Evolutionary conservation across 2,329 filamentous ascomycete genomes (phyloP), one percentile per base, ranked within the genome.

Genomic region (Plenodomus biglobosus): DNA sequence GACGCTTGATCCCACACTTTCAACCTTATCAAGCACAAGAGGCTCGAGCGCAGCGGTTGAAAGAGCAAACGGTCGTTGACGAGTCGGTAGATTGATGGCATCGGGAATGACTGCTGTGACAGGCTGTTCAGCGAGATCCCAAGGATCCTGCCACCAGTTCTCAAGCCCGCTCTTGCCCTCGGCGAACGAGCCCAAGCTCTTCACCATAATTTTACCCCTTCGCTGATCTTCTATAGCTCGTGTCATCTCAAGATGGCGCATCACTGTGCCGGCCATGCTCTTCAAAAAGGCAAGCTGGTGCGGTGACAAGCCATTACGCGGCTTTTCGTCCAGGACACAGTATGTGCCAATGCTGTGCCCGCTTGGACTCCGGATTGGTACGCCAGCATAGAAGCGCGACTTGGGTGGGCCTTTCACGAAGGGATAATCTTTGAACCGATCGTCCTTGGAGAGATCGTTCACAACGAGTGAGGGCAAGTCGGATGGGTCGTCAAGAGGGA

Each of bases 241-340:
- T 38, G 73, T 80, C 73, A 75, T 80, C 68, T 84, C 82, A 8
- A 88, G 65, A 48, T 86, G 84, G 32, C 83, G 78, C 72, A 84
- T 83, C 3, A 84, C 75, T 3, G 82, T 79, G 16, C 72, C 71
- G 0, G 66, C 65, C 68, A 86, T 75, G 35, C 83, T 82, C 37
- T 78, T 75, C 63, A 87, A 71, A 40, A 82, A 84, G 18, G 76
- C 72, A 1, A 79, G 52, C 41, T 83, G 78, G 8, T 73, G 73
- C 0, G 72, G 59, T 10, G 70, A 71, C 16, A 87, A 59, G 0
- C 78, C 79, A 36, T 78, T 59, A 13, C 81, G 78, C 0, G 80
- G 77, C n/a, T 75, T 73, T 37, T 80, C 77, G 55, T 86, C 84
- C 2, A 84, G 71, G 2, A 86, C 77, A 43, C 80, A 79, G 49